Conservation (phyloP, 1,284 basidiomycete genomes). For the Cystobasidium slooffiae region DNA sequence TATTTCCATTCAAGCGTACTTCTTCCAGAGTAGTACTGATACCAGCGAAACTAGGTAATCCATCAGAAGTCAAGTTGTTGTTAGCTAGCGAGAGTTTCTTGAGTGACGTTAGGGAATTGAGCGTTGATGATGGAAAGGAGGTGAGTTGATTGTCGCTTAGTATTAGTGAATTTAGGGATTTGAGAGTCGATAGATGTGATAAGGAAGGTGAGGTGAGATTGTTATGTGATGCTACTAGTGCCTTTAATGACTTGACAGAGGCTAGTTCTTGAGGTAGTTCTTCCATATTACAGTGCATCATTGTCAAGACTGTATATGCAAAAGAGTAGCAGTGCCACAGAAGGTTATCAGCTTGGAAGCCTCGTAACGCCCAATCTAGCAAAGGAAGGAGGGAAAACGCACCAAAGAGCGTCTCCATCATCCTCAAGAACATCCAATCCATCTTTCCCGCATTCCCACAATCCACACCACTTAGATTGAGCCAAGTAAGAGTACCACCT, state of each 20-base stretch:
- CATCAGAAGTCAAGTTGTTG: conserved; percentile 24
- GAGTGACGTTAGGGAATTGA: conserved; percentile 13
- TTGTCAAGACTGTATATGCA: conserved; percentile 25
- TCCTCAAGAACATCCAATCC: conserved; percentile 28
- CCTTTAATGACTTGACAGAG: conserved; percentile 28
- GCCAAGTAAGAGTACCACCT: conserved; percentile 41
- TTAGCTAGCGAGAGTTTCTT: conserved; percentile 40
- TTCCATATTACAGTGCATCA: conserved; percentile 25
- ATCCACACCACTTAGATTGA: conserved; percentile 41
- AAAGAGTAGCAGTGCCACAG: neutral
- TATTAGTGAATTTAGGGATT: conserved; percentile 34
- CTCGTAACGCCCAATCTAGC: neutral
- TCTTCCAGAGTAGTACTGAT: conserved; percentile 25
- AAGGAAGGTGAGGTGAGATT: conserved; percentile 31
- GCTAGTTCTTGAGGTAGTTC: conserved; percentile 36
- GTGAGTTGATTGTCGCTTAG: conserved; percentile 38
- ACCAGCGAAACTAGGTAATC: conserved; percentile 21
- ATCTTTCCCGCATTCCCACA: neutral
- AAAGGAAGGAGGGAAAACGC: too few species aligned
- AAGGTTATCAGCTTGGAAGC: neutral
- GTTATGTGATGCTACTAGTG: conserved; percentile 41
- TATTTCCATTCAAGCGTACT: conserved; percentile 39
- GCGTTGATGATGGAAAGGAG: conserved; percentile 22
- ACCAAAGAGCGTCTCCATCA: conserved; percentile 42
- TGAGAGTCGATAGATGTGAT: conserved; percentile 19